Base-by-base conservation (phyloP, 116 monocot genomes). In the Posidonia oceanica region DNA sequence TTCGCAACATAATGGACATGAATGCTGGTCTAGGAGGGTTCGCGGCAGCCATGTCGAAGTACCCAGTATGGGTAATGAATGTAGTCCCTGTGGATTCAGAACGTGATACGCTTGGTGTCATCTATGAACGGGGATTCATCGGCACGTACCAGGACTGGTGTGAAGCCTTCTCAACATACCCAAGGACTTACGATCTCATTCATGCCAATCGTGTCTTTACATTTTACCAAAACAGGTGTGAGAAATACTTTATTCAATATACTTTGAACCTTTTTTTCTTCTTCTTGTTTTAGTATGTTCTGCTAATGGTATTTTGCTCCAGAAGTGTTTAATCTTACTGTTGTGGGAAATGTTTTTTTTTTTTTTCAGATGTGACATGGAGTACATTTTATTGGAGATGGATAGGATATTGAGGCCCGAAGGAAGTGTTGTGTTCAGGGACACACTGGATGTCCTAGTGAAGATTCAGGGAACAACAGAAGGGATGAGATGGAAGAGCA, bases 111-210 rank as follows among this genome's bases (percentile, higher is more conserved):
- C 87, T 91, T 13, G 91, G 91, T 14, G 75, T 81, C 8, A 83
- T 91, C 39, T 91, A 91, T 37, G 91, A 91, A 66, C 57, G 91
- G 13, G 91, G 91, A 10, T 85, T 91, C 39, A 91, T 91, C 53
- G 91, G 91, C 14, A 81, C 87, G 12, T 91, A 91, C 65, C 91
- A 91, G 40, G 91, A 91, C 58, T 91, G 91, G 87, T 91, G 91
- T 54, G 91, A 91, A 20, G 87, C 87, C 70, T 91, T 91, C 74
- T 87, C 86, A 0, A 90, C 90, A 0, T 90, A 90, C 59, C 90
- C 90, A 10, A 82, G 90, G 75, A 90, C 90, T 10, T 84, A 90
- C 61, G 90, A 90, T 54, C 76, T 90, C 73, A 84, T 90, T 42
- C 90, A 86, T 67, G 86, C 86, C 55, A 79, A 75, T 41, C 73